Evolutionary conservation across 106 monocot genomes (phyloP), one percentile per base, ranked within the genome.

Genomic region (Cymbidium sinense): DNA sequence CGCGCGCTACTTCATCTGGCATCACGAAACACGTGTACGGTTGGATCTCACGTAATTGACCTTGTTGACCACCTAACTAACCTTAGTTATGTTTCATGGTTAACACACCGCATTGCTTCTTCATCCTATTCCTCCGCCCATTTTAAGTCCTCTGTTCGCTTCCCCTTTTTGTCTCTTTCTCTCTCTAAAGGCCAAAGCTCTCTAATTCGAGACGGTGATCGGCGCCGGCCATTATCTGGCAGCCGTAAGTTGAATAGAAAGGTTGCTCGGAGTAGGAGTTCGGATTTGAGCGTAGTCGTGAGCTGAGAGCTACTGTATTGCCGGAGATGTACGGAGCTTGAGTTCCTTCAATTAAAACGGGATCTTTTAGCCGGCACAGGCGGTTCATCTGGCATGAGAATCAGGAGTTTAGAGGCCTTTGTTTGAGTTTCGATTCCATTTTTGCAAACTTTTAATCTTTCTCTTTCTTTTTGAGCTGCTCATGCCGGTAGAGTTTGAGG

Each of bases 401-500:
- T 62, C 8, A 27, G 61, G 61, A 27, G 11, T 62, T 47, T 47
- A 15, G 47, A 47, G 61, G n/a, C 61, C 61, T 25, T 8, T 62
- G 8, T n/a, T 25, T 25, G 61, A 25, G 61, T 62, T 34, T 8
- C 10, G 28, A 64, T 64, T 25, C 25, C 64, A 30, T n/a, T 5
- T n/a, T 41, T 41, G 64, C 9, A 64, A 64, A 25, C 1, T 25
- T 64, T 28, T 28, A 2, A 11, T 27, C 28, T 30, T 28, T 64
- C 7, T 67, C 31, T 34, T 17, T 28, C 2, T 4, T 33, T 31
- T 34, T 33, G 23, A 17, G 71, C 2, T 72, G 71, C 71, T 72
- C 71, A 76, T 79, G 83, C 83, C 75, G 17, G 74, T 64, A 52
- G 84, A 84, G 65, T 72, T 79, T 73, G 77, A 81, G 50, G 77